A percentile compares a stretch with the other conserved stretches of the same genome.
Evolutionary conservation across 768 basidiomycete species (phyloP).

Genomic region (Lentinula guzmanii): DNA sequence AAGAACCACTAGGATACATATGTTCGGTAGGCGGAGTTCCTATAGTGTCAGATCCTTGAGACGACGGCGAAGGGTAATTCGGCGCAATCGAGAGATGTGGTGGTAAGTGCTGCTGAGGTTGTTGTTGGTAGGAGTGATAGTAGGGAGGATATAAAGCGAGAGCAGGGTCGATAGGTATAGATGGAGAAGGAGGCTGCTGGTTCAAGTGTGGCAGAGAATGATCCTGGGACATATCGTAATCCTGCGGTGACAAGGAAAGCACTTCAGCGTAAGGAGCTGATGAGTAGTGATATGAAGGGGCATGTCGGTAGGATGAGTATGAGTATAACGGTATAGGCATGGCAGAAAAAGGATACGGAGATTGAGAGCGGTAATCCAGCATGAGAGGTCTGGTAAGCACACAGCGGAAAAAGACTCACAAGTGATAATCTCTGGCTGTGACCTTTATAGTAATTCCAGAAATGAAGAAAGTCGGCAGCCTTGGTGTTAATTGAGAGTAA

Average conservation of each 20-base stretch:
- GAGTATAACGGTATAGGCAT: constrained; percentile 2
- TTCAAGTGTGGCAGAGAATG: constrained; percentile 31
- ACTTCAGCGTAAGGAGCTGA: neutral
- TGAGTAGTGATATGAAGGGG: neutral
- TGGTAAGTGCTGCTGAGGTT: constrained; percentile 38
- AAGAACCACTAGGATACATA: constrained; percentile 35
- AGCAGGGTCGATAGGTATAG: constrained; percentile 65
- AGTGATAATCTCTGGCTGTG: neutral
- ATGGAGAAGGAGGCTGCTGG: constrained; percentile 51
- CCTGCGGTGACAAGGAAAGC: constrained; percentile 31
- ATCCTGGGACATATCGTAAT: constrained; percentile 36
- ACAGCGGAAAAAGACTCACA: neutral
- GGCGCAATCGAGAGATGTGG: constrained; percentile 52
- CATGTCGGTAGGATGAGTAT: neutral
- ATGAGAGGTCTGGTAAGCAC: neutral
- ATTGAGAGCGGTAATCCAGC: neutral
- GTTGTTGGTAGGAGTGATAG: constrained; percentile 46
- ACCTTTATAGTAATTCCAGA: neutral
- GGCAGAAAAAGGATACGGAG: neutral
- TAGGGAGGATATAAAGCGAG: constrained; percentile 63
- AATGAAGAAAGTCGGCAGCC: neutral
- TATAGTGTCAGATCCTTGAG: constrained; percentile 71
- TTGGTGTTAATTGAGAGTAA: neutral
- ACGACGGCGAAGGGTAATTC: constrained; percentile 72
- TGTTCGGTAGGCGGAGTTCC: constrained; percentile 68